Evolutionary conservation across 2,329 filamentous ascomycete species (phyloP), one percentile per base, ranked within the genome.

Genomic region (Aspergillus ochraceoroseus): DNA sequence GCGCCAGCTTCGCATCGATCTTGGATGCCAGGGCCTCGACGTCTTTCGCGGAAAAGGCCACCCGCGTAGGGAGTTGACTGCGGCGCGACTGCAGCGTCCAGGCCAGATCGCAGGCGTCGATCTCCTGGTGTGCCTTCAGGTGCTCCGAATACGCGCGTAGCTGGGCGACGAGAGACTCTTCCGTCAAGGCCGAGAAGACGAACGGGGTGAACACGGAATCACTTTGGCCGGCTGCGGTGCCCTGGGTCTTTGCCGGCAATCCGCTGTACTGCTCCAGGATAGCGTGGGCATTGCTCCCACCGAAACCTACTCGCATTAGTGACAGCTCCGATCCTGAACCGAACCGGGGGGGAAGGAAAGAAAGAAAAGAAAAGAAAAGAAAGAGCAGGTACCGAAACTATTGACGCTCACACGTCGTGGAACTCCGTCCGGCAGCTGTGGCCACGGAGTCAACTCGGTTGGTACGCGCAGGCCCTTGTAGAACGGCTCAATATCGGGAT

Each of bases 231-330:
- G 1, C 25, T 5, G 7, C n/a, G n/a, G n/a, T n/a, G n/a, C n/a
- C n/a, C n/a, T n/a, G n/a, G n/a, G n/a, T n/a, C n/a, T n/a, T n/a
- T n/a, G n/a, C n/a, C n/a, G n/a, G n/a, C n/a, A n/a, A n/a, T n/a
- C 3, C n/a, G 9, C 11, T 15, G 18, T 32, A 49, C 3, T 22
- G 26, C 32, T 48, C 48, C 7, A 48, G 11, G 18, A 51, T 46
- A 4, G 20, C 31, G 17, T 51, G 45, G 8, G 40, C 42, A 17
- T 51, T 51, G 6, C 43, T 38, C 11, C 47, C 47, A 6, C 44
- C 47, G 13, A 44, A 47, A 3, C 18, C 18, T 11, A 20, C 13
- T 28, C 11, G 18, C 25, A n/a, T n/a, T n/a, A n/a, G n/a, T n/a
- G n/a, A n/a, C n/a, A n/a, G n/a, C n/a, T n/a, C n/a, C n/a, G n/a